These are phyloP conservation scores for Rubus idaeus DNA, from an alignment of 306 rosid genomes.

Conservation along the genomic window DNA sequence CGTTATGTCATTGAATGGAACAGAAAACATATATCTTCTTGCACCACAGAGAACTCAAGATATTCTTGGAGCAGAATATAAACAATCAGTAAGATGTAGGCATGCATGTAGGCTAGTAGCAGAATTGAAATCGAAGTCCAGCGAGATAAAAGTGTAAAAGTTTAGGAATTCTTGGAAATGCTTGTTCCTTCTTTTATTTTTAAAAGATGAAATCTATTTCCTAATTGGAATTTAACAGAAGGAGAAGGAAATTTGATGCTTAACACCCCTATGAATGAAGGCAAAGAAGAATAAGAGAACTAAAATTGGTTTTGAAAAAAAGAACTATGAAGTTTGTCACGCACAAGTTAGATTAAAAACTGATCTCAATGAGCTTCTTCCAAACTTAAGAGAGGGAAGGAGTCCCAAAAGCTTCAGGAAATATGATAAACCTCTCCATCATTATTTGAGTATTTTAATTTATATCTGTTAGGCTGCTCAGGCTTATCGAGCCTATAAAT, in stretches of 20 bases:
- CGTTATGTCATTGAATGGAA: slow-evolving; percentile 1
- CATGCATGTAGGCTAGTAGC: background rate
- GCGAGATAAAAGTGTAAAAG: background rate
- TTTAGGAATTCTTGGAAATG: background rate
- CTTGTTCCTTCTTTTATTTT: background rate
- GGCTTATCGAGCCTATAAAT: too few relatives aligned
- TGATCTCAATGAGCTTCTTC: background rate
- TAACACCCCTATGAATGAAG: background rate
- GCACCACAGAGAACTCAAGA: background rate
- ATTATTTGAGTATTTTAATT: background rate
- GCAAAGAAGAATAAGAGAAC: background rate
- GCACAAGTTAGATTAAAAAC: background rate
- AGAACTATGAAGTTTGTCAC: background rate
- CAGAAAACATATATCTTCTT: background rate
- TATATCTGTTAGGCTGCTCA: too few relatives aligned
- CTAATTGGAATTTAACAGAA: background rate
- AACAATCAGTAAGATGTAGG: background rate
- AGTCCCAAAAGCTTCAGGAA: background rate
- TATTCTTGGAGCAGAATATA: background rate
- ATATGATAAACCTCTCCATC: background rate
- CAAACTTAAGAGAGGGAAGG: background rate
- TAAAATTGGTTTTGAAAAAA: background rate
- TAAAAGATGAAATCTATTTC: background rate
- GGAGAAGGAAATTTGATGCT: background rate
- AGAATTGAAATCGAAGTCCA: background rate